Conservation (phyloP, 495 filamentous ascomycete species). For the Daldinia vernicosa region DNA sequence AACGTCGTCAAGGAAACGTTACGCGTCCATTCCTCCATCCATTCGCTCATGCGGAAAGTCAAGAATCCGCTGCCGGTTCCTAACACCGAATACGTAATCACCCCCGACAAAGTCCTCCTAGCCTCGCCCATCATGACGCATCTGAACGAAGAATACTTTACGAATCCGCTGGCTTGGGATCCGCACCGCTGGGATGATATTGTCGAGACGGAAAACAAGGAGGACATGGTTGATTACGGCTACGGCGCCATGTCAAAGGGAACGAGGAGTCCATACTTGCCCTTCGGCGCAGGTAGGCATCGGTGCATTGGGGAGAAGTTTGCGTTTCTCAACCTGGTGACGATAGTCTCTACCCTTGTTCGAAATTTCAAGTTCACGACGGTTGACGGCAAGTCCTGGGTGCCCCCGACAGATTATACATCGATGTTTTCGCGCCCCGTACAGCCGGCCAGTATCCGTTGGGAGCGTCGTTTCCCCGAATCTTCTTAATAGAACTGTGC, state of each 20-base stretch:
- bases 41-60: neutral
- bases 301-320: conserved; percentile 1
- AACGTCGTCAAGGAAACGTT: neutral
- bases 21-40: neutral
- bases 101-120: neutral
- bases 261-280: neutral
- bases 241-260: neutral
- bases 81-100: neutral
- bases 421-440: neutral
- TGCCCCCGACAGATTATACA: neutral
- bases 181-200: neutral
- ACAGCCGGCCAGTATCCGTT: neutral
- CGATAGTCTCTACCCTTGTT: neutral
- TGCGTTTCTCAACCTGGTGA: neutral
- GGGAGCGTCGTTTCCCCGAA: neutral
- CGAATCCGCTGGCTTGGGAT: neutral
- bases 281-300: neutral
- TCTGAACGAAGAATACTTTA: neutral
- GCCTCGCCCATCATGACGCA: conserved; percentile 1
- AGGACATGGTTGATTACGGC: neutral
- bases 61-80: neutral
- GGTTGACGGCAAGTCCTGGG: neutral
- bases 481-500: neutral
- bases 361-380: neutral
- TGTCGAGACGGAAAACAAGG: neutral